Evolutionary conservation across 2,329 filamentous ascomycete species (phyloP).

Genomic region (Alternaria arbusti): DNA sequence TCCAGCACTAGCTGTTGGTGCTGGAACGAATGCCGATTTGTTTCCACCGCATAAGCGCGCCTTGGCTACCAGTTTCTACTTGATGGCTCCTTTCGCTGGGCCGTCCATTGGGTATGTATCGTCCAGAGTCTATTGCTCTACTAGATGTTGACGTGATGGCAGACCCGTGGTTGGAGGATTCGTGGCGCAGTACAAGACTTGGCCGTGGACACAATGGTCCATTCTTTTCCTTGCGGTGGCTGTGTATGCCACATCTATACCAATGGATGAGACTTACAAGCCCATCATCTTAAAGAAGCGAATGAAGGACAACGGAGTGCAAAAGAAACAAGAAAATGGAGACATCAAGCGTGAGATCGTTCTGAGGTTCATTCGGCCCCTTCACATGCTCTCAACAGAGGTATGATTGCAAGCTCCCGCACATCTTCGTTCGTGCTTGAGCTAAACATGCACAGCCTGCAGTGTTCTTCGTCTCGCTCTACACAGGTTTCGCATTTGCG

Average conservation of each 20-base stretch:
- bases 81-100: conserved; percentile 52
- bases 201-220: conserved; percentile 54
- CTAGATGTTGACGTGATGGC: neutral
- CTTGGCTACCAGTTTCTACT: conserved; percentile 43
- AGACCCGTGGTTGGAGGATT: conserved; percentile 55
- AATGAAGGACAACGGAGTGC: conserved; percentile 32
- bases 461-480: conserved; percentile 44
- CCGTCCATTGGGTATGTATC: conserved; percentile 43
- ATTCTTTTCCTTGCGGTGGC: conserved; percentile 51
- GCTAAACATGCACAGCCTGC: conserved; percentile 28
- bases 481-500: conserved; percentile 45
- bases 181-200: conserved; percentile 54
- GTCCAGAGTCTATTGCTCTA: neutral
- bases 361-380: conserved; percentile 57
- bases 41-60: conserved; percentile 44
- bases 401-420: conserved; percentile 14
- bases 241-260: conserved; percentile 47
- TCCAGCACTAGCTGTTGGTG: conserved; percentile 58
- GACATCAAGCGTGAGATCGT: conserved; percentile 39
- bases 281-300: conserved; percentile 53
- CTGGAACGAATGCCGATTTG: conserved; percentile 51
- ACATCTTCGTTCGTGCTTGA: neutral
- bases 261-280: conserved; percentile 64
- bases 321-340: neutral
- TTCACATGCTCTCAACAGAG: conserved; percentile 53